A percentile compares a stretch with the other conserved stretches of the same genome.
phyloP scores from a whole-genome alignment of 2,329 filamentous ascomycete species.

The Aspergillus texensis region DNA sequence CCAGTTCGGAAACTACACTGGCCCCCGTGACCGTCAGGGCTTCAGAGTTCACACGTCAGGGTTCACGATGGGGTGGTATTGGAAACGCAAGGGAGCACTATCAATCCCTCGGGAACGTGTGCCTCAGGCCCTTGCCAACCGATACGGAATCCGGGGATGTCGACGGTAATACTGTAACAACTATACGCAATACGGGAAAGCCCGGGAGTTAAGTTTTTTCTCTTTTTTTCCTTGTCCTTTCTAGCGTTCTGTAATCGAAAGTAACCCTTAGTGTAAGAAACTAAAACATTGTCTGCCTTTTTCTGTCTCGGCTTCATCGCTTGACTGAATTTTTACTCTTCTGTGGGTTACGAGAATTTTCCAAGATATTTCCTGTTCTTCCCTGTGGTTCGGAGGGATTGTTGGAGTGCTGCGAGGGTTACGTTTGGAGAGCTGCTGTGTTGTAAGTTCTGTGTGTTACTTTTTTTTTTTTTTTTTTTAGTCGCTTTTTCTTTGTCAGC shows the following conservation, averaged over 20 bases:
- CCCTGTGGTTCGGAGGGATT: constrained; percentile 27
- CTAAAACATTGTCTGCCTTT: constrained; percentile 5
- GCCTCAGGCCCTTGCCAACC: constrained; percentile 22
- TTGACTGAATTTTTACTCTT: constrained; percentile 17
- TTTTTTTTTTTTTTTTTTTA: constrained; percentile 11
- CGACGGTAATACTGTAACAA: constrained; percentile 11
- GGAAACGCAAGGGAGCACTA: not conserved
- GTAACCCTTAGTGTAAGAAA: constrained; percentile 9
- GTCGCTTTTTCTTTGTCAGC: constrained; percentile 14
- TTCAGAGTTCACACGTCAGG: not conserved
- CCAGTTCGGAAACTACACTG: not conserved
- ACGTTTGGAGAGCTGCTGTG: constrained; percentile 17
- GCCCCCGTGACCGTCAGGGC: too few relatives aligned
- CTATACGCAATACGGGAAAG: constrained; percentile 45
- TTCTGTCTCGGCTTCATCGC: constrained; percentile 20
- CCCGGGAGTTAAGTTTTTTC: constrained; percentile 39
- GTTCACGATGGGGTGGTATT: not conserved
- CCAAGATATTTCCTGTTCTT: constrained; percentile 5
- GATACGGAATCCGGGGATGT: constrained; percentile 22
- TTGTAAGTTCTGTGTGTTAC: constrained; percentile 17
- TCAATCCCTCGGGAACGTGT: constrained; percentile 15
- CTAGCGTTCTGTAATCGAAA: constrained; percentile 25
- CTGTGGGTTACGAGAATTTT: constrained; percentile 2
- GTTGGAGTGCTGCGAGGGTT: constrained; percentile 26
- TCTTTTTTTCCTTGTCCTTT: constrained; percentile 1